phyloP scores from a whole-genome alignment of 495 filamentous ascomycete genomes.

The Aspergillus carlsbadensis region DNA sequence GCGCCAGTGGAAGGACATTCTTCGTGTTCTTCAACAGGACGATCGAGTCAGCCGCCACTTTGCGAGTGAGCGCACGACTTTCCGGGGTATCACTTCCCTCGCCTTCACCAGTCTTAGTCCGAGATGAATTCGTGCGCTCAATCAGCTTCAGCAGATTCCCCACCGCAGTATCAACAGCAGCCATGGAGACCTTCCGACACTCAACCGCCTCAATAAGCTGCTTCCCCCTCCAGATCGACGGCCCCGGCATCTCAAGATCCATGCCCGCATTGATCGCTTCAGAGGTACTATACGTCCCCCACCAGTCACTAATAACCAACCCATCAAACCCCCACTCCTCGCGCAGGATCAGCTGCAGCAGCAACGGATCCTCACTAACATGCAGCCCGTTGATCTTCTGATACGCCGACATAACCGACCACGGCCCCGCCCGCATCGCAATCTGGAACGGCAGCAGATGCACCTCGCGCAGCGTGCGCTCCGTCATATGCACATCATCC shows the following conservation, averaged over 20 bases:
- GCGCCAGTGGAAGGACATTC: too few relatives aligned
- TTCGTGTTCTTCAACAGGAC: too few relatives aligned
- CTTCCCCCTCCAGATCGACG: background rate
- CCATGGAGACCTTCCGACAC: too few relatives aligned
- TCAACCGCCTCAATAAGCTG: background rate
- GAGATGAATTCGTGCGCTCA: too few relatives aligned
- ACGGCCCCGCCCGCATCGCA: background rate
- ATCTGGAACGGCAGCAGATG: background rate
- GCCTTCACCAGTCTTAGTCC: too few relatives aligned
- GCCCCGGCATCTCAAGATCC: slow-evolving; percentile 61
- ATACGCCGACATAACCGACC: slow-evolving; percentile 65
- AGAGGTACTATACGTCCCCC: slow-evolving; percentile 54
- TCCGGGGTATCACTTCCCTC: too few relatives aligned
- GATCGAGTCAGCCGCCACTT: too few relatives aligned
- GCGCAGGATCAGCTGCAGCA: slow-evolving; percentile 61
- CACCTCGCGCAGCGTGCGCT: background rate
- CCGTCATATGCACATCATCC: background rate
- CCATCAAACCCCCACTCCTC: slow-evolving; percentile 64
- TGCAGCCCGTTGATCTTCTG: slow-evolving; percentile 64
- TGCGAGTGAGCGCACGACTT: too few relatives aligned
- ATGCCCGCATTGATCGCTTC: slow-evolving; percentile 53
- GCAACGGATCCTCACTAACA: slow-evolving; percentile 59
- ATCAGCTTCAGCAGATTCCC: too few relatives aligned
- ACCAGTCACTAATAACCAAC: slow-evolving; percentile 65
- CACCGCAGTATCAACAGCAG: too few relatives aligned